A percentile compares a stretch with the other conserved stretches of the same genome.
phyloP scores from a whole-genome alignment of 2,329 filamentous ascomycete species.

The Tricladium varicosporioides region DNA sequence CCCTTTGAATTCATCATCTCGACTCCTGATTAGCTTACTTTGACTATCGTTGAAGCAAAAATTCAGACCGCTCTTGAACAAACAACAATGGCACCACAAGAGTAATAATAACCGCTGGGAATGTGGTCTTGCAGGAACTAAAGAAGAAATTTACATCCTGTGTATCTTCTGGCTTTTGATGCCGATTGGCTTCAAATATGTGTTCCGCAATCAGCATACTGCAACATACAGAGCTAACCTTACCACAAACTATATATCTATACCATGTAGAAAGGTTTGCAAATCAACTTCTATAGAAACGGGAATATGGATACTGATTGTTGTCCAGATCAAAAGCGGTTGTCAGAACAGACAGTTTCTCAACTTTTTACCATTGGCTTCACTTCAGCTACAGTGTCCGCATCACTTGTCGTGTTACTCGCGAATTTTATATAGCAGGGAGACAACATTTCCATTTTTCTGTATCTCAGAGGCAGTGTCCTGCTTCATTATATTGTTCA shows the following conservation, averaged over 20 bases:
- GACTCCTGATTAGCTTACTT: constrained; percentile 13
- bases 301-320: not conserved
- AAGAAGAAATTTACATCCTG: constrained; percentile 36
- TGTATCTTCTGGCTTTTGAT: constrained; percentile 47
- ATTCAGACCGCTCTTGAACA: constrained; percentile 1
- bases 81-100: not conserved
- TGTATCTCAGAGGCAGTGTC: constrained; percentile 51
- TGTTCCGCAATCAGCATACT: not conserved
- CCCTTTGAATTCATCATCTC: constrained; percentile 9
- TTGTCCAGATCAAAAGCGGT: constrained; percentile 19
- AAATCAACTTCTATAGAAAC: not conserved
- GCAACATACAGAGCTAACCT: no score
- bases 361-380: constrained; percentile 26
- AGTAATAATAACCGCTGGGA: constrained; percentile 4
- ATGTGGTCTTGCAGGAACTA: constrained; percentile 16
- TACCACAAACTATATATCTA: constrained; percentile 22
- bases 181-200: constrained; percentile 49
- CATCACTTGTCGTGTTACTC: constrained; percentile 23
- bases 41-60: constrained; percentile 7
- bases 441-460: constrained; percentile 49
- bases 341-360: constrained; percentile 24
- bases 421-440: constrained; percentile 35
- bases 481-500: constrained; percentile 48
- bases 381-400: constrained; percentile 23
- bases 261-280: constrained; percentile 25